Conservation (phyloP, 352 stramenopile species). For the Phytophthora megakarya region DNA sequence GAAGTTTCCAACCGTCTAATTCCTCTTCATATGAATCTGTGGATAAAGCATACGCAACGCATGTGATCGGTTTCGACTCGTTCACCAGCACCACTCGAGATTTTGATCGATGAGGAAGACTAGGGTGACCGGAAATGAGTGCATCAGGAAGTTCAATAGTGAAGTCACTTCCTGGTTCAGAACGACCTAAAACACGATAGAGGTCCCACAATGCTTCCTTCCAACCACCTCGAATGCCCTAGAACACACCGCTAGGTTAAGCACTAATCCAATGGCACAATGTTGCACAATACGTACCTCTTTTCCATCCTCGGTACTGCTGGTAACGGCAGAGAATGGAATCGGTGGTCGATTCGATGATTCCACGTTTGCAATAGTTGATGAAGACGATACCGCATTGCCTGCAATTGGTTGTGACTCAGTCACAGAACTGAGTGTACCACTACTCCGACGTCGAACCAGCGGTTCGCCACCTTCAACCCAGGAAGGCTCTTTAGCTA, state of each 20-base stretch:
- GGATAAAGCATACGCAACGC: slow-evolving; percentile 94
- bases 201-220: slow-evolving; percentile 72
- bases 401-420: slow-evolving; percentile 30
- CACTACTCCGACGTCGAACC: slow-evolving; percentile 46
- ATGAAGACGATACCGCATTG: slow-evolving; percentile 37
- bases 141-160: slow-evolving; percentile 67
- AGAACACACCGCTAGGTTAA: slow-evolving; percentile 5
- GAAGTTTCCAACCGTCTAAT: slow-evolving; percentile 64
- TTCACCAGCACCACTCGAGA: slow-evolving; percentile 92
- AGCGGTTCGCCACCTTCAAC: slow-evolving; percentile 35
- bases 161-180: slow-evolving; percentile 71
- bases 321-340: slow-evolving; percentile 14
- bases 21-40: slow-evolving; percentile 90
- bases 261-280: not conserved
- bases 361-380: slow-evolving; percentile 31
- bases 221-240: slow-evolving; percentile 50
- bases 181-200: slow-evolving; percentile 64
- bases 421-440: slow-evolving; percentile 39
- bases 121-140: slow-evolving; percentile 83
- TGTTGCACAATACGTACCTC: slow-evolving; percentile 47
- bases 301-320: slow-evolving; percentile 33
- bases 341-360: slow-evolving; percentile 26
- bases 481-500: slow-evolving; percentile 45
- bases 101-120: slow-evolving; percentile 88
- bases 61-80: slow-evolving; percentile 93